These are phyloP conservation scores for Dictyostelium capitatum DNA, from an alignment of 78 protist species.

Conservation along the genomic window DNA sequence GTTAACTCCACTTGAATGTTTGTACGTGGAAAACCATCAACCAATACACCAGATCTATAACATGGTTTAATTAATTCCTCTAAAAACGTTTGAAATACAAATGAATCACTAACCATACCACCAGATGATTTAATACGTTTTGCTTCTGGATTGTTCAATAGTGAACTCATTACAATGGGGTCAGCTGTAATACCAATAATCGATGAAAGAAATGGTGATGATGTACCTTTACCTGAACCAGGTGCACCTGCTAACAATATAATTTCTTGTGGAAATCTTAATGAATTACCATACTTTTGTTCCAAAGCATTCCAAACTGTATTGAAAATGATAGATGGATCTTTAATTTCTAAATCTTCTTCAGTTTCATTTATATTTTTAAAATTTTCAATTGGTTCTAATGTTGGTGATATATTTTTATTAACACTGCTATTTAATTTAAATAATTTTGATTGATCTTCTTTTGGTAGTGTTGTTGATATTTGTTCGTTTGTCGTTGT, in stretches of 20 bases:
- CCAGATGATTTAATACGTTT: slow-evolving; percentile 40
- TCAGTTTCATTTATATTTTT: neutral
- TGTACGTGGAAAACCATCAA: slow-evolving; percentile 92
- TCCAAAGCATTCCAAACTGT: slow-evolving; percentile 78
- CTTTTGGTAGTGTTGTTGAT: neutral
- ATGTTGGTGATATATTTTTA: neutral
- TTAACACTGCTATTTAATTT: too few relatives aligned
- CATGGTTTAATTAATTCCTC: slow-evolving; percentile 55
- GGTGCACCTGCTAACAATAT: slow-evolving; percentile 89
- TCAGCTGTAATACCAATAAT: slow-evolving; percentile 78
- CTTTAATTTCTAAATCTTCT: slow-evolving; percentile 75
- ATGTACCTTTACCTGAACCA: slow-evolving; percentile 87
- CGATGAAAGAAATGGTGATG: slow-evolving; percentile 81
- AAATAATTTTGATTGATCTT: neutral
- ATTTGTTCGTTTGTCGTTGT: too few relatives aligned
- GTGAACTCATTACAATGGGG: slow-evolving; percentile 78
- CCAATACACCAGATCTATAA: slow-evolving; percentile 79
- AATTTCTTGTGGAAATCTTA: slow-evolving; percentile 88
- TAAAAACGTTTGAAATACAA: slow-evolving; percentile 66
- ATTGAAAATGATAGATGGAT: slow-evolving; percentile 73
- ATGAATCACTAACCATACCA: slow-evolving; percentile 81
- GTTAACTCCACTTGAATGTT: slow-evolving; percentile 77
- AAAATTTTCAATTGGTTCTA: slow-evolving; percentile 5
- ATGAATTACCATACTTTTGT: slow-evolving; percentile 55
- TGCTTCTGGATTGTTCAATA: slow-evolving; percentile 43